Evolutionary conservation across 768 basidiomycete species (phyloP).

Genomic region (Tricholoma flavovirens): DNA sequence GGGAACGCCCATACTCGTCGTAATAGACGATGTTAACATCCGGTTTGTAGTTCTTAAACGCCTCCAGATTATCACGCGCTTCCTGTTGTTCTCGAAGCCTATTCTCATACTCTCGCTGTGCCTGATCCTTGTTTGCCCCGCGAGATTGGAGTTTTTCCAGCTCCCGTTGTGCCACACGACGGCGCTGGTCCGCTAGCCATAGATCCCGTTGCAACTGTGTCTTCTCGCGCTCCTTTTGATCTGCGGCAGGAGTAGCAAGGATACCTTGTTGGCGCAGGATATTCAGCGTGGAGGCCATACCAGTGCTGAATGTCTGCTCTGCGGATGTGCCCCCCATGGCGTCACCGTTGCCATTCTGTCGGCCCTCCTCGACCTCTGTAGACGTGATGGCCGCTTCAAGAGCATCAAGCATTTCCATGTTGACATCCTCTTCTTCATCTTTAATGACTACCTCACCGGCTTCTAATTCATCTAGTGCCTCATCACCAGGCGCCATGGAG

Average conservation of each 20-base stretch:
- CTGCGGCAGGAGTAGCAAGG: conserved; percentile 55
- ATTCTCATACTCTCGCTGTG: conserved; percentile 92
- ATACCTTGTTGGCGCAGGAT: conserved; percentile 93
- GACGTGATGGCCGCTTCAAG: conserved; percentile 66
- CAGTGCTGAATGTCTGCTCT: conserved; percentile 76
- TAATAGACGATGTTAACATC: conserved; percentile 95
- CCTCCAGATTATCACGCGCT: conserved; percentile 70
- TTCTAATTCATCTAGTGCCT: conserved; percentile 68
- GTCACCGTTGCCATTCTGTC: conserved; percentile 24
- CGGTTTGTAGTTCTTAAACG: conserved; percentile 93
- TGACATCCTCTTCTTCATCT: conserved; percentile 71
- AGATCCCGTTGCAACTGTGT: conserved; percentile 80
- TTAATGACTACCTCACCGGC: conserved; percentile 77
- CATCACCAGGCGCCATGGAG: conserved; percentile 54
- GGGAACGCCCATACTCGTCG: conserved; percentile 86
- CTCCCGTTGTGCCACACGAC: conserved; percentile 71
- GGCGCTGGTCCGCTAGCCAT: conserved; percentile 86
- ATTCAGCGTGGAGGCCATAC: conserved; percentile 84
- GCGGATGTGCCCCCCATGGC: conserved; percentile 56
- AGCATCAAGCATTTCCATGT: conserved; percentile 68
- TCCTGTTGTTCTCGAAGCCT: conserved; percentile 88
- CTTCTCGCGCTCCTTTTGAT: conserved; percentile 71
- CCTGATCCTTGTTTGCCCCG: conserved; percentile 85
- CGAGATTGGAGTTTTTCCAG: conserved; percentile 70
- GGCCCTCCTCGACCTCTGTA: conserved; percentile 51